Base-by-base conservation (phyloP, 441 rosid genomes). In the Arabidopsis lyrata region DNA sequence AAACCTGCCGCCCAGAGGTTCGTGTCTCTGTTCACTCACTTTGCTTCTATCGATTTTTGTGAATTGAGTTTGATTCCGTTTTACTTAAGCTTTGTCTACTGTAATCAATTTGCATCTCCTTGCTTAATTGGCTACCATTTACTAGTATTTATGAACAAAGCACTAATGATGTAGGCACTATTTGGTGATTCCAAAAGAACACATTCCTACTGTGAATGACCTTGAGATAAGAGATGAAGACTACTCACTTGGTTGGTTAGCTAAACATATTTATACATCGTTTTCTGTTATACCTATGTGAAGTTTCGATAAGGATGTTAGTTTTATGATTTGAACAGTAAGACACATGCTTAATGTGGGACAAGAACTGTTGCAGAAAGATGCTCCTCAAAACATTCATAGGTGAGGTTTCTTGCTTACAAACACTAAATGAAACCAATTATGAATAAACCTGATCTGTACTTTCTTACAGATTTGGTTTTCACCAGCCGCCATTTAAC, bases 401-500 rank as follows among this genome's bases (percentile, higher is more conserved):
- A 87, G 89, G 95, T 94, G 80, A 58, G 61, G 8, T 20, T 72
- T 72, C 56, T 47, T 13, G 14, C 14, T 70, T 63, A 32, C 64
- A 24, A 39, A 29, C 39, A 31, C 56, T 38, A 5, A 38, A 49
- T 5, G 5, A 31, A 20, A 45, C n/a, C 38, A 47, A 10, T 48
- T 47, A 18, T 38, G 41, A 16, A 13, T 38, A 45, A n/a, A 54
- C 31, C 5, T 64, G 48, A 45, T 45, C 0, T 35, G 6, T 60
- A 20, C 15, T 41, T 27, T 56, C 68, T 77, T 63, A 60, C 81
- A 83, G 82, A 72, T 81, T 84, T 82, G 99, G 97, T 29, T 92
- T 92, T 77, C 97, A 95, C 83, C 97, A 69, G 78, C 99, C 97
- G 63, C 97, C 97, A n/a, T 65, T 94, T 4, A 92, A 88, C 80